phyloP scores from a whole-genome alignment of 139 green algal genomes.

The Micractinium conductrix region DNA sequence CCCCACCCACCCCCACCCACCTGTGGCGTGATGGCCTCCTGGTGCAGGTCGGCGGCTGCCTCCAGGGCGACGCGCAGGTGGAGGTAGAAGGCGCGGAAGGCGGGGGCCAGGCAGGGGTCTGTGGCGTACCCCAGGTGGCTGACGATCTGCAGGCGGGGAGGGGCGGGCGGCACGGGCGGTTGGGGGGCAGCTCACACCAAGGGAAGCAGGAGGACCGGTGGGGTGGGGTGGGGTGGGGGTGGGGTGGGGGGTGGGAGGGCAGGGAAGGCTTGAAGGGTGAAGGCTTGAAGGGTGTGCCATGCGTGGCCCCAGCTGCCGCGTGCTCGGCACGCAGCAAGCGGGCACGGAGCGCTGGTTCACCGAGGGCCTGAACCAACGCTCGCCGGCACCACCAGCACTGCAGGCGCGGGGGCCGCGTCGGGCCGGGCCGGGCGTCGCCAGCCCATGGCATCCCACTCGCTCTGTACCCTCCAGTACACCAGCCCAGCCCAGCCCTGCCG shows the following conservation, averaged over 20 bases:
- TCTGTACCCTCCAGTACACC: too few relatives aligned
- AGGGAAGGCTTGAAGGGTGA: too few relatives aligned
- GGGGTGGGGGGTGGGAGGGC: too few relatives aligned
- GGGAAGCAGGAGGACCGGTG: too few relatives aligned
- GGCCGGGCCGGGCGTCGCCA: too few relatives aligned
- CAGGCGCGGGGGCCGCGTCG: too few relatives aligned
- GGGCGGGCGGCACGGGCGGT: not conserved
- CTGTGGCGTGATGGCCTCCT: constrained; percentile 3
- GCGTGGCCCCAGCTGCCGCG: not conserved
- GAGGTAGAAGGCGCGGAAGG: constrained; percentile 30
- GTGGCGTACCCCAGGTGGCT: constrained; percentile 3
- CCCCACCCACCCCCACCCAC: not conserved
- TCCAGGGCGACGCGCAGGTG: constrained; percentile 26
- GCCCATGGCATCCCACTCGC: too few relatives aligned
- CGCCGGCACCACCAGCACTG: too few relatives aligned
- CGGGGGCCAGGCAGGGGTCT: not conserved
- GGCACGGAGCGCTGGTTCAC: not conserved
- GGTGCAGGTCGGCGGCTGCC: constrained; percentile 18
- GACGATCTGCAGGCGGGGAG: constrained; percentile 4
- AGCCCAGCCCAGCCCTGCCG: not conserved
- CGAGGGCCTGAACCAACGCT: not conserved
- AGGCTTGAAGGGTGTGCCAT: not conserved
- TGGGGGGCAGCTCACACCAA: not conserved
- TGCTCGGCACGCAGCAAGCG: not conserved
- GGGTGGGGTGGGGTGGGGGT: too few relatives aligned